Evolutionary conservation across 1,139 yeast species (phyloP), one percentile per base, ranked within the genome.

Genomic region (Pichia sp.): DNA sequence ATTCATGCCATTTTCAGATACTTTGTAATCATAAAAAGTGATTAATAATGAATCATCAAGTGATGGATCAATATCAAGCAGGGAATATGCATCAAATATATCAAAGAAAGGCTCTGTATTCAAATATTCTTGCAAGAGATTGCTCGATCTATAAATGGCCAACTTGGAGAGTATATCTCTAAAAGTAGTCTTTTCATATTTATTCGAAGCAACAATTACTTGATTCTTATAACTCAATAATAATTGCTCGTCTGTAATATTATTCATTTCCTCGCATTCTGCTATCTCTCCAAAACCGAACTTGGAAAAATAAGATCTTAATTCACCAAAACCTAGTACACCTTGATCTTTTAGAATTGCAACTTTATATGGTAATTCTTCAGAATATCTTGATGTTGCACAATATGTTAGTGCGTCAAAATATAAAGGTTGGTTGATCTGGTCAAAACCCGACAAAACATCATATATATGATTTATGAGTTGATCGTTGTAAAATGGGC

Each of bases 11-110:
- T 49, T 48, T 45, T 83, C 92, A 41, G 74, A 75, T 4, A 73
- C 64, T 49, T 80, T 80, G 42, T 80, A 70, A 47, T 82, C 79
- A 54, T 74, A 81, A 0, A 90, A 87, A 1, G 92, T 82, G 30
- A 79, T 70, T 4, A 84, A 76, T 36, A 84, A 78, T 49, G 84
- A 94, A 56, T 83, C 92, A 57, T 83, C 94, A 4, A 87, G 82
- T 6, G 77, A 70, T 32, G 75, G 78, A 53, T 76, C 82, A 25
- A 83, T 74, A 16, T 78, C 82, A 40, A 87, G 64, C n/a, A 74
- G 71, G 1, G 70, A 71, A 53, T 83, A 77, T 0, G 96, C 94
- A 42, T 78, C 73, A 3, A 63, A 59, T 5, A 77, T 52, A 43
- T 59, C 62, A 12, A 77, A 74, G 33, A 78, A 56, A 2, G 83